Base-by-base conservation (phyloP, 441 rosid species). In the Adansonia gregorii region DNA sequence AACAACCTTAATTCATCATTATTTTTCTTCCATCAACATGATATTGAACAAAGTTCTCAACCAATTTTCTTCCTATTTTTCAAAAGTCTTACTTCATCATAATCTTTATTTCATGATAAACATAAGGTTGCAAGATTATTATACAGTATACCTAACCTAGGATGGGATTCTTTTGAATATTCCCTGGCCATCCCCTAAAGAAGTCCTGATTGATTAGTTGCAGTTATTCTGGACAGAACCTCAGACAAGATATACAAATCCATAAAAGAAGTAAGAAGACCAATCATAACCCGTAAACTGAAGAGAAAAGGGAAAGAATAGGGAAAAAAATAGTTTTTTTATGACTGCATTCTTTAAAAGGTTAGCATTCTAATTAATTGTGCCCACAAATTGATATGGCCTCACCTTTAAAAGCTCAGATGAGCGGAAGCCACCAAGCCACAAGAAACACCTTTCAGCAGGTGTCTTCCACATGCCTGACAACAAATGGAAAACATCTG, bases 391-490 rank as follows among this genome's bases (percentile, higher is more conserved):
- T 17, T 54, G 2, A n/a, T 27, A 59, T 6, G 72, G 77, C 6
- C 81, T 80, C 17, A 92, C 98, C 97, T 92, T 96, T 75, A 96
- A 95, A 81, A 96, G 92, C 81, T 96, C 98, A 55, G 98, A 93
- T 76, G 99, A 93, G 58, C 99, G 98, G 83, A 94, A 96, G 63
- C 99, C 99, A 7, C 98, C 99, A 43, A 96, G 98, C 99, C 99
- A 96, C 90, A 96, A 74, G 87, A 96, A 96, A 83, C 98, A 96
- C 81, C 98, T 92, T 87, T 96, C 99, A 6, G 99, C 98, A 75
- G 99, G 99, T 24, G 99, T 94, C 83, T 96, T 93, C 99, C 98
- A 96, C 98, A 94, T 96, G 67, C 99, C 98, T 17, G 98, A 97
- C 60, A 93, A 86, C 78, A 97, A 86, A 87, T 97, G 99, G 85